Conservation (phyloP, 2,329 filamentous ascomycete species). For the Rugonectria rugulosa region DNA sequence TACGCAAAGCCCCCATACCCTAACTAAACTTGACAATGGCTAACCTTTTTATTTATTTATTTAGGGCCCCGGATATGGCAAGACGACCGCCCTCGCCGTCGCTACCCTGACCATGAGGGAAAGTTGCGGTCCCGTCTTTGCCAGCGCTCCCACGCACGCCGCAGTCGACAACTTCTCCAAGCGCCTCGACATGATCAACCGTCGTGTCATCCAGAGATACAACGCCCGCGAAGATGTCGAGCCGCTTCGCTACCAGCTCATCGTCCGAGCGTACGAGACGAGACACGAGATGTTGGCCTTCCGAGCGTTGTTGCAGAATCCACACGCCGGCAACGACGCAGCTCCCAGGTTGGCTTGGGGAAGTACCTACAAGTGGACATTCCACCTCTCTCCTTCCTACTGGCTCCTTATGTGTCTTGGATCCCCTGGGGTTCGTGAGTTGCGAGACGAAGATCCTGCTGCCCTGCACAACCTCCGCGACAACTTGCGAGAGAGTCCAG, state of each 20-base stretch:
- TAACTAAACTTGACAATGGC: neutral
- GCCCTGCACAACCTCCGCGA: neutral
- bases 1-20: too few relatives aligned
- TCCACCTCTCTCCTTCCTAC: constrained; percentile 13
- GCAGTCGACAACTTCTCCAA: constrained; percentile 29
- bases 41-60: neutral
- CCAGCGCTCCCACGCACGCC: constrained; percentile 23
- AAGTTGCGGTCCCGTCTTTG: constrained; percentile 13
- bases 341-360: neutral
- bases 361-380: constrained; percentile 11
- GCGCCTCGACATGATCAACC: constrained; percentile 1
- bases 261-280: constrained; percentile 8
- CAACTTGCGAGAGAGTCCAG: neutral
- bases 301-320: constrained; percentile 1
- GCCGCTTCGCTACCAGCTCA: neutral
- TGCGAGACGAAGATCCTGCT: neutral
- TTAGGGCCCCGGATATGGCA: constrained; percentile 22
- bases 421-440: neutral
- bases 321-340: neutral
- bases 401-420: constrained; percentile 18
- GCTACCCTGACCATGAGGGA: constrained; percentile 17
- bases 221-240: neutral
- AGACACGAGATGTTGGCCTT: constrained; percentile 3
- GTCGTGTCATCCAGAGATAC: neutral
- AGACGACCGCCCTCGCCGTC: constrained; percentile 15